These are phyloP conservation scores for Aurinia saxatilis DNA, from an alignment of 345 rosid genomes.

Conservation along the genomic window DNA sequence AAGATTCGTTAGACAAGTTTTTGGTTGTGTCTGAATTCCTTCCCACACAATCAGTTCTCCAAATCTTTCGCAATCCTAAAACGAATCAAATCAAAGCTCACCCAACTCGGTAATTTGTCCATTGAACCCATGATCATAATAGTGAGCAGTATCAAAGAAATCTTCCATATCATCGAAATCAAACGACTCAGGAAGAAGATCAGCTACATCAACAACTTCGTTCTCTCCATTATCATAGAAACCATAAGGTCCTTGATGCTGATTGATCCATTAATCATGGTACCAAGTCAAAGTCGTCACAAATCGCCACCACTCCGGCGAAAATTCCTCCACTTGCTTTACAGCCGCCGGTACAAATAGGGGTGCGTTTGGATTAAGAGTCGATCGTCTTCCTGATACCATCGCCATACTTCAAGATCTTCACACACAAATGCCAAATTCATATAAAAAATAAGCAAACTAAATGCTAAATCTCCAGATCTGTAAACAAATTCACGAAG, in stretches of 20 bases:
- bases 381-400: constrained; percentile 68
- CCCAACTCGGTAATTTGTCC: constrained; percentile 18
- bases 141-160: constrained; percentile 32
- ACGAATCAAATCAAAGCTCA: background rate
- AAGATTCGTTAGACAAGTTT: no score
- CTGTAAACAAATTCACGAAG: background rate
- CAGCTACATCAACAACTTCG: constrained; percentile 34
- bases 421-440: constrained; percentile 4
- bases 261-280: constrained; percentile 78
- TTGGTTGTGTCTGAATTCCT: no score
- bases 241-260: constrained; percentile 52
- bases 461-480: background rate
- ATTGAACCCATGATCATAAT: constrained; percentile 31
- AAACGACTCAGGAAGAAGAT: constrained; percentile 56
- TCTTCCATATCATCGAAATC: constrained; percentile 56
- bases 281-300: constrained; percentile 71
- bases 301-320: constrained; percentile 94
- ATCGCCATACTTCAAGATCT: constrained; percentile 53
- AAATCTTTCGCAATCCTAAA: background rate
- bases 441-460: background rate
- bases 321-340: constrained; percentile 80
- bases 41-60: background rate
- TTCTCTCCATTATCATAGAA: constrained; percentile 43
- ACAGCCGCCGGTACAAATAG: constrained; percentile 79
- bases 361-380: constrained; percentile 80